Evolutionary conservation across 208 protist genomes (phyloP), one percentile per base, ranked within the genome.

Genomic region (Wallacemonas rigidus): DNA sequence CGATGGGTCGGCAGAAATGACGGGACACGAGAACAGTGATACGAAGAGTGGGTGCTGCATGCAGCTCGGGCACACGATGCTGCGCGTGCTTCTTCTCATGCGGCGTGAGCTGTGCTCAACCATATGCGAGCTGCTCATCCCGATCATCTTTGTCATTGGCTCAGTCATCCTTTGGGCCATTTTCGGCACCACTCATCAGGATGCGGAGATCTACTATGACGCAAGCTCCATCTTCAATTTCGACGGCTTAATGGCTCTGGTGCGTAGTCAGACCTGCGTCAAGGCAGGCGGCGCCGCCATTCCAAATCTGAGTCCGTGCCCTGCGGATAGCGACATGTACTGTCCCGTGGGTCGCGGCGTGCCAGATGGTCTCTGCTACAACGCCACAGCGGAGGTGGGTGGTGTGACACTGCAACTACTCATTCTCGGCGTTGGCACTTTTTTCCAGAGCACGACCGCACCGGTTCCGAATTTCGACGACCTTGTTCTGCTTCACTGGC

Each of bases 61-160:
- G 41, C 87, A 92, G 69, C 77, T 92, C 14, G 72, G 77, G 40
- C 68, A 74, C 55, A 92, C 84, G 4, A 79, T 92, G 2, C 64
- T 80, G 69, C 80, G 85, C 47, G 63, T 84, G 40, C 60, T 88
- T 9, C 39, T 82, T 1, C 81, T 86, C n/a, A 85, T 85, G 72
- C 61, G 70, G 51, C 85, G 83, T 7, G 83, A 87, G 45, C 77
- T 72, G 61, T 69, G 69, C 41, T 83, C 77, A 26, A 85, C 70
- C 50, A 40, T 77, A 48, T 78, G 76, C 51, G 88, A 90, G 77
- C 26, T 91, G 11, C 1, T 88, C 11, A 81, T 90, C 26, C 86
- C 88, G 6, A 85, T 93, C 71, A 15, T 91, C n/a, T 89, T 93
- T 57, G 79, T 91, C 35, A 26, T 88, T 35, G 79, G 76, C 40